Conservation (phyloP, 805 yeast genomes). For the Wickerhamomyces chambardii region DNA sequence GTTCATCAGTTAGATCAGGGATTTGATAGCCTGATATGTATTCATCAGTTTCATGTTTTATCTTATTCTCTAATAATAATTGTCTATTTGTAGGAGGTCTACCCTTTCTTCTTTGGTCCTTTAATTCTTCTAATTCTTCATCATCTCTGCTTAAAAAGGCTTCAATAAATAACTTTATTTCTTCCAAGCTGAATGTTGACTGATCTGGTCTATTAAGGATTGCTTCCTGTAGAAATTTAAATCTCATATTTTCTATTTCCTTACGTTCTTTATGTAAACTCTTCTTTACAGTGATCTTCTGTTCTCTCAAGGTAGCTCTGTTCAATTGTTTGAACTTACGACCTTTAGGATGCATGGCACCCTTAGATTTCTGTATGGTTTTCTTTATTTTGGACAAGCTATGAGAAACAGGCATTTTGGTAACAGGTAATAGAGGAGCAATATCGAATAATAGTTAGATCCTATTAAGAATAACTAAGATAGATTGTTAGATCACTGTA, state of each 20-base stretch:
- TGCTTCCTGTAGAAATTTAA: constrained; percentile 53
- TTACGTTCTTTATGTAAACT: constrained; percentile 47
- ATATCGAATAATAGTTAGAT: too few species aligned
- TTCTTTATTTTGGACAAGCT: constrained; percentile 58
- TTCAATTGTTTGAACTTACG: constrained; percentile 79
- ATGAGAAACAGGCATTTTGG: constrained; percentile 58
- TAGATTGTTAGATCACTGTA: too few species aligned
- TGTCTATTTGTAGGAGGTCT: constrained; percentile 76
- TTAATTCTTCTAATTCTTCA: constrained; percentile 61
- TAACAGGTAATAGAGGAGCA: too few species aligned
- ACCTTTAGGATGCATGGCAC: constrained; percentile 76
- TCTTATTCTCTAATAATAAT: constrained; percentile 51
- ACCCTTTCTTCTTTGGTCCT: constrained; percentile 68
- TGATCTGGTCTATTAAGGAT: constrained; percentile 32
- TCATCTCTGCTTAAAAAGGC: constrained; percentile 62
- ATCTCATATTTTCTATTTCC: constrained; percentile 49
- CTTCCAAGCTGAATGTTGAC: constrained; percentile 40
- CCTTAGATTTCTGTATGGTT: constrained; percentile 43
- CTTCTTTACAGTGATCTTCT: constrained; percentile 55
- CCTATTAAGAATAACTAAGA: too few species aligned
- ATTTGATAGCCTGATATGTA: constrained; percentile 60
- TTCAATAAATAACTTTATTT: constrained; percentile 51
- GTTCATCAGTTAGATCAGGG: constrained; percentile 62
- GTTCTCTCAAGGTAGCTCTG: constrained; percentile 81
- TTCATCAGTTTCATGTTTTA: constrained; percentile 51